A percentile compares a stretch with the other conserved stretches of the same genome.
These are phyloP conservation scores for Cupressus sempervirens DNA, from an alignment of 75 land plant genomes.

Conservation along the genomic window DNA sequence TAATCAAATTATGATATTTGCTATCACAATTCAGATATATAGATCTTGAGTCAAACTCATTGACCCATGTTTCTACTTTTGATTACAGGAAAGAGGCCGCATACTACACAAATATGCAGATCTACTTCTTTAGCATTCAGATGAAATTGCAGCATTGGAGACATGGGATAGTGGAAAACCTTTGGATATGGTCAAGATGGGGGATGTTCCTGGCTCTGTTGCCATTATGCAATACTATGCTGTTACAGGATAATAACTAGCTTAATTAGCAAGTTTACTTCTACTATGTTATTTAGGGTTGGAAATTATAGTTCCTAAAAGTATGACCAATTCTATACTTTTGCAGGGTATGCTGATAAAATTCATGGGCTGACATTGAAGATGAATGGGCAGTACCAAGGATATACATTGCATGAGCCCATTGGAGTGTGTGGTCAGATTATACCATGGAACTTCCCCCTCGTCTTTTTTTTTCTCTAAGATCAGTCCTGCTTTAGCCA, in stretches of 20 bases:
- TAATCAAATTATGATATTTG: too few relatives aligned
- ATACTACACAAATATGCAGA: slow-evolving; percentile 35
- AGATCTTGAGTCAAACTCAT: too few relatives aligned
- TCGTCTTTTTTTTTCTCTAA: slow-evolving; percentile 55
- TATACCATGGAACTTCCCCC: slow-evolving; percentile 63
- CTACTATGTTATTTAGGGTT: not conserved
- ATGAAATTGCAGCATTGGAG: slow-evolving; percentile 50
- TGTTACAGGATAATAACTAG: slow-evolving; percentile 18
- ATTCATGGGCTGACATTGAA: too few relatives aligned
- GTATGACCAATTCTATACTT: slow-evolving; percentile 40
- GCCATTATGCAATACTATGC: slow-evolving; percentile 48
- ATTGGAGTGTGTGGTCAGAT: too few relatives aligned
- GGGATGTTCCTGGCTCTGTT: slow-evolving; percentile 35
- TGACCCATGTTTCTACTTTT: too few relatives aligned
- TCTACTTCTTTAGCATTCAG: slow-evolving; percentile 35
- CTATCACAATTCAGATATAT: too few relatives aligned
- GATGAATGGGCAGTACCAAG: too few relatives aligned
- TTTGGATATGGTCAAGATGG: slow-evolving; percentile 20
- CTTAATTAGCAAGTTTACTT: not conserved
- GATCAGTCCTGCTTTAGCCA: slow-evolving; percentile 72
- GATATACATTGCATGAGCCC: too few relatives aligned
- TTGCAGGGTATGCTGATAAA: slow-evolving; percentile 30
- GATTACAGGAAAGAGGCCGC: slow-evolving; percentile 20
- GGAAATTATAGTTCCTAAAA: slow-evolving; percentile 4
- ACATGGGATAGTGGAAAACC: slow-evolving; percentile 43